These are phyloP conservation scores for Neolecta irregularis DNA, from an alignment of 1,139 yeast genomes.

Conservation along the genomic window DNA sequence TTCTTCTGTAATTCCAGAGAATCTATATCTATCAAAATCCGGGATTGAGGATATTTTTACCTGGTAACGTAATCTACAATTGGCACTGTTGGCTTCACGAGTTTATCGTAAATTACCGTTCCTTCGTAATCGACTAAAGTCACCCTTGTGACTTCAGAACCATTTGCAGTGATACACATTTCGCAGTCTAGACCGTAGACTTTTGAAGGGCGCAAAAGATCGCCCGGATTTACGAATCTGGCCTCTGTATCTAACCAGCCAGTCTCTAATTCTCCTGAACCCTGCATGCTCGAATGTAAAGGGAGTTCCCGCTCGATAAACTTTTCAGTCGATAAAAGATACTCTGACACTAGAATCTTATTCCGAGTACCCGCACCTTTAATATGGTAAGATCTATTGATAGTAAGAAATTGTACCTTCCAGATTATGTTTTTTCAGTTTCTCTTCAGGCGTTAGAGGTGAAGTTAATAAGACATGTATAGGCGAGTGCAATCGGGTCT, in stretches of 20 bases:
- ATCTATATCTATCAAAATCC: conserved; percentile 20
- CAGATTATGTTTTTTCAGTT: conserved; percentile 21
- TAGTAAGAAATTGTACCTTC: background rate
- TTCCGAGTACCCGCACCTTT: no score
- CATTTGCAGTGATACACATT: conserved; percentile 55
- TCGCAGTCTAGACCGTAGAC: conserved; percentile 82
- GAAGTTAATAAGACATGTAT: conserved; percentile 40
- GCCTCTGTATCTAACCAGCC: conserved; percentile 48
- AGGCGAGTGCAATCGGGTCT: conserved; percentile 40
- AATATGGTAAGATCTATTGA: conserved; percentile 3
- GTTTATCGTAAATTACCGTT: conserved; percentile 47
- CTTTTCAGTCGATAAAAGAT: conserved; percentile 29
- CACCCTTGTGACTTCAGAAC: conserved; percentile 59
- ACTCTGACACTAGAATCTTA: conserved; percentile 24
- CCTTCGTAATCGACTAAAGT: conserved; percentile 54
- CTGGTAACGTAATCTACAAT: conserved; percentile 68
- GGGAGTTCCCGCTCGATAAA: conserved; percentile 43
- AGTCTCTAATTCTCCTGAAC: conserved; percentile 6
- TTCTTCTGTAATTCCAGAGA: conserved; percentile 75
- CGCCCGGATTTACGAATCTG: conserved; percentile 16
- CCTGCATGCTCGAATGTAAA: conserved; percentile 31
- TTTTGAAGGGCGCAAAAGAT: conserved; percentile 25
- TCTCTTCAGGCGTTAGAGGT: conserved; percentile 43
- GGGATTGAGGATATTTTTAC: background rate
- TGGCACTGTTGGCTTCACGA: conserved; percentile 59